These are phyloP conservation scores for Yarrowia bubula DNA, from an alignment of 805 yeast genomes.

Conservation along the genomic window DNA sequence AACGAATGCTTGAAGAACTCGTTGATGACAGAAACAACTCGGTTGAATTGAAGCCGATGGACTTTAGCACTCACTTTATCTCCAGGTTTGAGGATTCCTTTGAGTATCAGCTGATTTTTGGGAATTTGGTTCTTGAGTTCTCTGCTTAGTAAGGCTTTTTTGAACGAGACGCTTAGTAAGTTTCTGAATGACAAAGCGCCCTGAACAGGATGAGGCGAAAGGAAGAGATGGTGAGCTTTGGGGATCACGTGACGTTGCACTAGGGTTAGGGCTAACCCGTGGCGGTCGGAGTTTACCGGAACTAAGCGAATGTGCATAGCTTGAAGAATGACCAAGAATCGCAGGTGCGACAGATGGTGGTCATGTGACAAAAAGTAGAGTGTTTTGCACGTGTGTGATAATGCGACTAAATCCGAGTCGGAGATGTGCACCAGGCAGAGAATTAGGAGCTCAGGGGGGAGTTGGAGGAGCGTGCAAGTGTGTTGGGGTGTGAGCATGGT, in stretches of 20 bases:
- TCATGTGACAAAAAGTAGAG: background rate
- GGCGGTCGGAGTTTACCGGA: background rate
- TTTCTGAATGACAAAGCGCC: background rate
- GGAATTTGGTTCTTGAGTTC: conserved; percentile 8
- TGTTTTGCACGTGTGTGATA: conserved; percentile 19
- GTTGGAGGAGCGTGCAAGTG: conserved; percentile 40
- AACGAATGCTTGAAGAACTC: conserved; percentile 19
- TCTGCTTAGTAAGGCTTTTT: background rate
- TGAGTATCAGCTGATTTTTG: background rate
- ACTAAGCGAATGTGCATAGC: background rate
- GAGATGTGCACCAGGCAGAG: background rate
- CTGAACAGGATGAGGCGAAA: conserved; percentile 15
- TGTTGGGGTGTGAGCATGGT: background rate
- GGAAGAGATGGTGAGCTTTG: conserved; percentile 1
- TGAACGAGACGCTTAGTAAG: background rate
- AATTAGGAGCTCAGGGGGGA: conserved; percentile 31
- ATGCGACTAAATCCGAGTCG: background rate
- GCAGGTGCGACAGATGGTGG: background rate
- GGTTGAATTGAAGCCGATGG: conserved; percentile 4
- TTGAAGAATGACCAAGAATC: background rate
- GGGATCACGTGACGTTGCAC: conserved; percentile 7
- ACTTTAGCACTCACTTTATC: conserved; percentile 12
- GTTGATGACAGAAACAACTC: conserved; percentile 12
- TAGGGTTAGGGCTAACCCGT: background rate
- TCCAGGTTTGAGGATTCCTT: conserved; percentile 3